Evolutionary conservation across 116 monocot species (phyloP), one percentile per base, ranked within the genome.

Genomic region (Posidonia oceanica): DNA sequence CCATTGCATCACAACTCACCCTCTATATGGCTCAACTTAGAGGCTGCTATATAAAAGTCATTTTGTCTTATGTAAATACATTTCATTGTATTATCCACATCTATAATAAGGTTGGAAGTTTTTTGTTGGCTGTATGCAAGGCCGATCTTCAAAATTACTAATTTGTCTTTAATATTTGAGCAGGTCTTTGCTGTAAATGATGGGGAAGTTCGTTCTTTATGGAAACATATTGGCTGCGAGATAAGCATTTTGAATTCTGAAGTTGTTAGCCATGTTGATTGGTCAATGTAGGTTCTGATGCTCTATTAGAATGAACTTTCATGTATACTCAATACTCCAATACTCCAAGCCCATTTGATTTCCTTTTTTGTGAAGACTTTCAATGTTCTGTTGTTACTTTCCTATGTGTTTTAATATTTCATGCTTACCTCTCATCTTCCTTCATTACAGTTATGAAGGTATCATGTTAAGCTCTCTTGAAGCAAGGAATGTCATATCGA

Each of bases 401-500:
- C 4, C 58, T 22, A 65, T 41, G 40, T 22, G 17, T 39, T 5
- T 58, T n/a, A 29, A 0, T 58, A n/a, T 58, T 58, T 58, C n/a
- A 0, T 48, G 48, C 17, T 58, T 11, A 58, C 14, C 12, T 58
- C 58, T 40, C 3, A 64, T 64, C 3, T 64, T 15, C 39, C 16
- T 37, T 39, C 16, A 66, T 16, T 60, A 16, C 52, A 96, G 96
- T 37, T 96, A 81, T 76, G 83, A 96, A 73, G 96, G 87, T 63
- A 69, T 96, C 39, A 75, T 96, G 39, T 57, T 87, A 59, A 89
- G 78, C 48, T 96, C 96, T 71, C 85, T 91, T 60, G 96, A 91
- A 79, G 79, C 85, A 40, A 83, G 82, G 82, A 52, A 59, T 57
- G 70, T 83, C 41, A 73, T 96, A 66, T 68, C 81, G 61, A 89